phyloP scores from a whole-genome alignment of 1,139 yeast genomes.

The Candida neerlandica region DNA sequence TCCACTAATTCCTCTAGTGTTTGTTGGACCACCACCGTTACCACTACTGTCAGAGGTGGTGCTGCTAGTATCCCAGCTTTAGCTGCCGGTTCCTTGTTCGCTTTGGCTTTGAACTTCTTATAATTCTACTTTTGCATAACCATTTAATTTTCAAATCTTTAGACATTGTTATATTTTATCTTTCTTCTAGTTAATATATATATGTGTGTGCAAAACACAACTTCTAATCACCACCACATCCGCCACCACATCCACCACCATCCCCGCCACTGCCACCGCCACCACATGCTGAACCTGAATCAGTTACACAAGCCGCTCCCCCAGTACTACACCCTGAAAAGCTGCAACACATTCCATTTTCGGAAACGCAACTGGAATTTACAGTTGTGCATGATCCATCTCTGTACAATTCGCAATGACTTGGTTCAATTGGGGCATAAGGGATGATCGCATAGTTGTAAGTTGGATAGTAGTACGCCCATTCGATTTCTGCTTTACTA shows the following conservation, averaged over 20 bases:
- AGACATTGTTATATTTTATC: no score
- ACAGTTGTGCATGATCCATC: background rate
- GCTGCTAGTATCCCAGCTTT: background rate
- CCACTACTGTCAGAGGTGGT: background rate
- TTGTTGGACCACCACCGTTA: background rate
- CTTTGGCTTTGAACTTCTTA: background rate
- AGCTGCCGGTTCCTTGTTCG: background rate
- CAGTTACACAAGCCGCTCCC: background rate
- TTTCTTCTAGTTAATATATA: no score
- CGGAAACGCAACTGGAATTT: background rate
- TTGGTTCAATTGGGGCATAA: background rate
- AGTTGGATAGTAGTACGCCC: background rate
- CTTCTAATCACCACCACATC: background rate
- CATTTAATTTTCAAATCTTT: no score
- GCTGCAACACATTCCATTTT: background rate
- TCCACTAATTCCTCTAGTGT: background rate
- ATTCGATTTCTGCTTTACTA: background rate
- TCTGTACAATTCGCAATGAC: background rate
- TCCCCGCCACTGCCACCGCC: slow-evolving; percentile 3
- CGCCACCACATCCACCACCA: slow-evolving; percentile 1
- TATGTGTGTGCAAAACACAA: no score
- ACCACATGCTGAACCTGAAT: background rate
- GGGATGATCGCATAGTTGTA: background rate
- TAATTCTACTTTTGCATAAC: background rate
- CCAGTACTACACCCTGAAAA: background rate